Conservation (phyloP, 331 rosid genomes). For the Pyrus hybrid region DNA sequence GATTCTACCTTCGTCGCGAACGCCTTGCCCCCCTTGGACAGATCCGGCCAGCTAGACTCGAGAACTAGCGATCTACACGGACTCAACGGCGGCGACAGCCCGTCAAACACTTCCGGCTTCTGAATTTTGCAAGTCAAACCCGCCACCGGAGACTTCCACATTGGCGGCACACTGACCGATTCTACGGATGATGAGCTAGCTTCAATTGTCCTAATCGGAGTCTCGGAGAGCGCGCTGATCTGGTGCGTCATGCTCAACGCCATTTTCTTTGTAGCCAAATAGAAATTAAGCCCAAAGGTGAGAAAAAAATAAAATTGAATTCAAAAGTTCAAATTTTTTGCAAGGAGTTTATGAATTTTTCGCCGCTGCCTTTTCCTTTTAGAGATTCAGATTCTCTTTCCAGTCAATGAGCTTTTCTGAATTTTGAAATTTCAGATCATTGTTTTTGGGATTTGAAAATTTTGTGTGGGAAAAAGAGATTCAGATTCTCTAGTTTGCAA, state of each 20-base stretch:
- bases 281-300: not conserved
- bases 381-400: not conserved
- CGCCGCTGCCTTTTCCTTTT: constrained; percentile 5
- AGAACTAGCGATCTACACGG: constrained; percentile 55
- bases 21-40: constrained; percentile 57
- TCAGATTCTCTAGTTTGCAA: too few species aligned
- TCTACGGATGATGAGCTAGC: constrained; percentile 12
- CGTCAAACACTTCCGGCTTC: constrained; percentile 28
- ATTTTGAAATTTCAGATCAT: not conserved
- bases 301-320: not conserved
- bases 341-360: not conserved
- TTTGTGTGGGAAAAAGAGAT: not conserved
- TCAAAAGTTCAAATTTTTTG: not conserved
- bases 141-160: constrained; percentile 37
- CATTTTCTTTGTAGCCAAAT: constrained; percentile 21
- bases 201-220: constrained; percentile 17
- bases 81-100: constrained; percentile 44
- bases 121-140: constrained; percentile 28
- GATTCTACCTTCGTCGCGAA: constrained; percentile 31
- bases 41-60: constrained; percentile 48
- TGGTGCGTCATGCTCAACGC: constrained; percentile 65
- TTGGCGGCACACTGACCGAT: constrained; percentile 28
- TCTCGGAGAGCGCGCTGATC: constrained; percentile 47
- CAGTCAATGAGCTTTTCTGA: not conserved
- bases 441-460: not conserved